phyloP scores from a whole-genome alignment of 129 eudicot species.

The Scalesia atractyloides region DNA sequence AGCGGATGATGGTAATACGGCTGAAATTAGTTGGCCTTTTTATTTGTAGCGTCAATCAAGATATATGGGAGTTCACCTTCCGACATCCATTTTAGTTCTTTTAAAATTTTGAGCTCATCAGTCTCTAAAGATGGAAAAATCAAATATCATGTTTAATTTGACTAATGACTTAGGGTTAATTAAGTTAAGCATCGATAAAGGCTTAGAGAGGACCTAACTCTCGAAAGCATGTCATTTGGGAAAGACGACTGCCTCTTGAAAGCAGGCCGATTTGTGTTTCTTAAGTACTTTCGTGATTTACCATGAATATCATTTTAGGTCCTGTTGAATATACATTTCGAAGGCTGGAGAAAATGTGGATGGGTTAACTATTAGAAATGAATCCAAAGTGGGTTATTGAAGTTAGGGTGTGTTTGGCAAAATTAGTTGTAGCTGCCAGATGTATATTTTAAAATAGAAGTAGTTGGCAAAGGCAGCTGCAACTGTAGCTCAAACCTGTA shows the following conservation, averaged over 20 bases:
- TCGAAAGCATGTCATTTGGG: not conserved
- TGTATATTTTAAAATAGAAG: not conserved
- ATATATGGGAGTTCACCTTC: not conserved
- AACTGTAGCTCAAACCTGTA: not conserved
- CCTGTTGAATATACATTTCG: not conserved
- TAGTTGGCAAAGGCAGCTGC: not conserved
- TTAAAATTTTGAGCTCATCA: not conserved
- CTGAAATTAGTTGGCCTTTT: not conserved
- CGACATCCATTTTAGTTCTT: not conserved
- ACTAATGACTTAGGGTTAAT: not conserved
- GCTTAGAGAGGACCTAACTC: not conserved
- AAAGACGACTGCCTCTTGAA: not conserved
- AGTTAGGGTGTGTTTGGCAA: not conserved
- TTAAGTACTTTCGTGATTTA: not conserved
- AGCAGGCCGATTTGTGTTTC: not conserved
- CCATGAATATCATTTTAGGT: conserved; percentile 1
- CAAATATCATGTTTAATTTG: not conserved
- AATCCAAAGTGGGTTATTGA: not conserved
- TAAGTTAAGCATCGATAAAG: not conserved
- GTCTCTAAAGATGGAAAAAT: not conserved
- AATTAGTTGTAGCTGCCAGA: not conserved
- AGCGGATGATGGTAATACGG: not conserved
- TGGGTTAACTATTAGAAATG: conserved; percentile 8
- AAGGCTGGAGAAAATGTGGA: conserved; percentile 1
- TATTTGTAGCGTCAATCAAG: not conserved